Percentiles rank a stretch among this genome's conserved stretches.
Evolutionary conservation across 192 early-diverging fungal genomes (phyloP).

Genomic region (Umbelopsis isabellina): DNA sequence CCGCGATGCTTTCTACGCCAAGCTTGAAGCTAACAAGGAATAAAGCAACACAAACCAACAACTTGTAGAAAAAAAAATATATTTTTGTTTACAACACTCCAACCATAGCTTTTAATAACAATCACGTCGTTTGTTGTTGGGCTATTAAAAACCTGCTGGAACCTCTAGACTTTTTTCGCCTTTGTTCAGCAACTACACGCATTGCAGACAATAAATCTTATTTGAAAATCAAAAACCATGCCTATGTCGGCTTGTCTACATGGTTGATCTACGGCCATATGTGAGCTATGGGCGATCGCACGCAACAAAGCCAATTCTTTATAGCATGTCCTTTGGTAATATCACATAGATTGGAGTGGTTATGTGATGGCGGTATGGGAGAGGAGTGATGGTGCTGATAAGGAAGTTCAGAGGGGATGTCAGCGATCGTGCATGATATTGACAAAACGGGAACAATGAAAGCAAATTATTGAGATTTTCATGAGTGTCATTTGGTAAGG

Average conservation of each 20-base stretch:
- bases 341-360: no score
- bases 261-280: not conserved
- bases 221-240: not conserved
- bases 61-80: slow-evolving; percentile 13
- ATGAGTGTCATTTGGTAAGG: no score
- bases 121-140: slow-evolving; percentile 10
- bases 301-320: no score
- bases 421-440: no score
- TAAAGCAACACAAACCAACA: slow-evolving; percentile 20
- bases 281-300: no score
- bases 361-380: no score
- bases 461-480: no score
- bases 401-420: no score
- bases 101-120: slow-evolving; percentile 1
- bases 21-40: slow-evolving; percentile 44
- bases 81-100: slow-evolving; percentile 2
- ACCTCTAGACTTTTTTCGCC: slow-evolving; percentile 11
- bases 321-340: no score
- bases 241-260: not conserved
- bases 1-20: slow-evolving; percentile 49
- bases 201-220: slow-evolving; percentile 20
- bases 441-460: no score
- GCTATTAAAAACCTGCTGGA: slow-evolving; percentile 9
- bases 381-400: no score
- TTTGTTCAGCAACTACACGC: slow-evolving; percentile 22